A percentile compares a stretch with the other conserved stretches of the same genome.
Evolutionary conservation across 1,284 basidiomycete genomes (phyloP).

Genomic region (Papiliotrema nemorosa): DNA sequence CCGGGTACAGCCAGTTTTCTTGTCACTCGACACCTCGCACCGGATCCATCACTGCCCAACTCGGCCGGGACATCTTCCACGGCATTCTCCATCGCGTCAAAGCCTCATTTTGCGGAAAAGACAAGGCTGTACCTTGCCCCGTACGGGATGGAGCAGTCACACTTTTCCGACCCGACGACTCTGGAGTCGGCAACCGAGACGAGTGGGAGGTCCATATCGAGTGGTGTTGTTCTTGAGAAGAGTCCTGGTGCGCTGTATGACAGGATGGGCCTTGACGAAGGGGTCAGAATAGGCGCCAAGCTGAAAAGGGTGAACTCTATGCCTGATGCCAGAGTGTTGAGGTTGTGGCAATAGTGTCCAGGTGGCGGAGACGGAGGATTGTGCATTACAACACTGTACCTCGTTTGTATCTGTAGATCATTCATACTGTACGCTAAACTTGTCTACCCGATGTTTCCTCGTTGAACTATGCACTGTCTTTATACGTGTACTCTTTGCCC

Average conservation of each 20-base stretch:
- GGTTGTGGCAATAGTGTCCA: too few species aligned
- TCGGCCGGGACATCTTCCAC: slow-evolving; percentile 3
- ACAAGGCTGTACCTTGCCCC: not conserved
- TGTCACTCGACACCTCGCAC: slow-evolving; percentile 11
- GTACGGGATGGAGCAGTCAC: slow-evolving; percentile 2
- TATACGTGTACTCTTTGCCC: too few species aligned
- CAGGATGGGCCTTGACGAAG: not conserved
- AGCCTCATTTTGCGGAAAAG: not conserved
- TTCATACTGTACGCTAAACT: too few species aligned
- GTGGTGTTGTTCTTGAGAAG: not conserved
- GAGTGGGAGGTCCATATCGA: not conserved
- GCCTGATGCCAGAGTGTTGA: not conserved
- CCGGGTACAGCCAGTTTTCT: slow-evolving; percentile 29
- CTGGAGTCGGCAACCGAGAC: not conserved
- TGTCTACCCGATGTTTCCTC: too few species aligned
- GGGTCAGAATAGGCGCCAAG: not conserved
- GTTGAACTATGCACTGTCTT: too few species aligned
- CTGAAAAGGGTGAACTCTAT: not conserved
- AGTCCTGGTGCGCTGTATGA: not conserved
- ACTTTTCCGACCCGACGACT: slow-evolving; percentile 13
- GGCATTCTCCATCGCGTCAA: slow-evolving; percentile 1
- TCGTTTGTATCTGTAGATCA: not conserved
- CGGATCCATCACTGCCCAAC: not conserved
- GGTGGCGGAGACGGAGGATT: too few species aligned
- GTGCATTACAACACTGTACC: too few species aligned